These are phyloP conservation scores for Gymnopilus dilepis DNA, from an alignment of 768 basidiomycete genomes.

Conservation along the genomic window DNA sequence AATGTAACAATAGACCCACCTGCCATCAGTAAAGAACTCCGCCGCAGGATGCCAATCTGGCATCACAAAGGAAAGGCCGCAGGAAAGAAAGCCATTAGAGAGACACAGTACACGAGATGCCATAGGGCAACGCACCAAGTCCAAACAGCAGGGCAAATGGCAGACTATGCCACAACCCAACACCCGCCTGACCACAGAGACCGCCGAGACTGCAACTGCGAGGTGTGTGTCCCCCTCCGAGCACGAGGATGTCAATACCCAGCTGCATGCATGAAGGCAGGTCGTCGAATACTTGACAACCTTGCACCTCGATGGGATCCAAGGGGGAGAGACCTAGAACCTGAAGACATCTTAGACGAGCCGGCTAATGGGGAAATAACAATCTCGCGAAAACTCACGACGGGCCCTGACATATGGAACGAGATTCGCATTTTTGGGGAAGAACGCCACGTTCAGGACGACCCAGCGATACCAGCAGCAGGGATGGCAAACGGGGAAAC, in stretches of 20 bases:
- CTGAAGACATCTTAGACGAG: background rate
- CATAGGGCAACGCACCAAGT: constrained; percentile 20
- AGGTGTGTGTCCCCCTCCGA: constrained; percentile 7
- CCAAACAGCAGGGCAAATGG: constrained; percentile 19
- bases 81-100: constrained; percentile 5
- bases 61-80: constrained; percentile 29
- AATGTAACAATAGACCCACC: constrained; percentile 20
- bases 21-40: constrained; percentile 10
- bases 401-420: background rate
- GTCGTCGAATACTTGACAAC: constrained; percentile 15
- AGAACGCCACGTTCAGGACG: background rate
- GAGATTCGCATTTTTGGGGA: background rate
- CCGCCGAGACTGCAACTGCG: background rate
- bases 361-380: background rate
- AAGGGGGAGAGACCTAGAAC: background rate
- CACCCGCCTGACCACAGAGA: background rate
- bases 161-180: background rate
- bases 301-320: background rate
- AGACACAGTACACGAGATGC: constrained; percentile 14
- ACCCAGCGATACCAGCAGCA: background rate
- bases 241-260: constrained; percentile 23
- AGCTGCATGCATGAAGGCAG: constrained; percentile 19
- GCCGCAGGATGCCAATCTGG: constrained; percentile 34
- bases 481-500: background rate
- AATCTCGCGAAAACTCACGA: background rate